phyloP scores from a whole-genome alignment of 177 flowering plant species.

The Tripterygium wilfordii region DNA sequence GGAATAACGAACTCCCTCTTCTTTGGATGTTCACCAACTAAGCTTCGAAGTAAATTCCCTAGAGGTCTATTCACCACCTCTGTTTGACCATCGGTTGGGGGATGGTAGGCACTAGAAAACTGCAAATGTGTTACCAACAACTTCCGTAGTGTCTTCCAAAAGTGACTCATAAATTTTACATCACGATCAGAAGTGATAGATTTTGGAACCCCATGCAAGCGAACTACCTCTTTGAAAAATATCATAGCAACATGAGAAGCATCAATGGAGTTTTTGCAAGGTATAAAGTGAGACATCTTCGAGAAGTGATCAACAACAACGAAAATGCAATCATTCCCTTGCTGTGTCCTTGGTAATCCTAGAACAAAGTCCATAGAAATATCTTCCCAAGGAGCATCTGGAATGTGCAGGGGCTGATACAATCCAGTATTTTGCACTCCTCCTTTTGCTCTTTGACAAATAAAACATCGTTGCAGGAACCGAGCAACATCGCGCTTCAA shows the following conservation, averaged over 20 bases:
- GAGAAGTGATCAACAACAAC: too few species aligned
- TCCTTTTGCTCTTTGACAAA: conserved; percentile 14
- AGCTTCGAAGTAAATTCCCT: conserved; percentile 1
- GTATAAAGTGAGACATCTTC: not conserved
- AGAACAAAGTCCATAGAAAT: conserved; percentile 16
- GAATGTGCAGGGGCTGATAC: conserved; percentile 14
- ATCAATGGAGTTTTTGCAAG: too few species aligned
- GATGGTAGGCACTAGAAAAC: not conserved
- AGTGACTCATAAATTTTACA: conserved; percentile 1
- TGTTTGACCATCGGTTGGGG: not conserved
- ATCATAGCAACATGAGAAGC: conserved; percentile 1
- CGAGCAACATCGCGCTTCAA: conserved; percentile 2
- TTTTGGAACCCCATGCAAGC: conserved; percentile 11
- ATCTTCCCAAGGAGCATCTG: conserved; percentile 13
- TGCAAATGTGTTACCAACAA: conserved; percentile 5
- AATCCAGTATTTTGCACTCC: conserved; percentile 5
- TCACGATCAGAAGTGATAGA: conserved; percentile 2
- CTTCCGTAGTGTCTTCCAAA: conserved; percentile 4
- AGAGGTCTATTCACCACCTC: too few species aligned
- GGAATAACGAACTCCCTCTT: conserved; percentile 10
- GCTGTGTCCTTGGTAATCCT: conserved; percentile 8
- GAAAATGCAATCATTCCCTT: conserved; percentile 9
- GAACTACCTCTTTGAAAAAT: conserved; percentile 8
- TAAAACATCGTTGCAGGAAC: not conserved
- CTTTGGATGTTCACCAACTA: conserved; percentile 2